A percentile compares a stretch with the other conserved stretches of the same genome.
phyloP scores from a whole-genome alignment of 495 filamentous ascomycete genomes.

The Penicillium tannophilum region DNA sequence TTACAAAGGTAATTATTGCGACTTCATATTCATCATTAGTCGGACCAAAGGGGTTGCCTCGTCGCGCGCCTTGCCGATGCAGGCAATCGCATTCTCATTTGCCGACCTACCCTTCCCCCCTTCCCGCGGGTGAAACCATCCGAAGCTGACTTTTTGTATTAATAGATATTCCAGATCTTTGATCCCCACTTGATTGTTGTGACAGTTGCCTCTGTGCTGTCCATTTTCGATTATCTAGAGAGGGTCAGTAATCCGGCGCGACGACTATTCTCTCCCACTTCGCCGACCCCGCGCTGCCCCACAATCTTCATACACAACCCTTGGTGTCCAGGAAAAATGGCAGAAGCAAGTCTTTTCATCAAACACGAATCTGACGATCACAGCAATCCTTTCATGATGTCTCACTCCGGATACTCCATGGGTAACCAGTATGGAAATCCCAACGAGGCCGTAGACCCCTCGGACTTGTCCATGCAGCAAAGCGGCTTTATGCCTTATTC shows the following conservation, averaged over 20 bases:
- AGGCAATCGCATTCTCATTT: conserved; percentile 14
- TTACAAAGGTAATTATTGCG: conserved; percentile 16
- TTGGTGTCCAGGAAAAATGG: conserved; percentile 29
- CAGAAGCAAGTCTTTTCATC: conserved; percentile 64
- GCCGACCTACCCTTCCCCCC: conserved; percentile 8
- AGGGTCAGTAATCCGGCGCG: conserved; percentile 29
- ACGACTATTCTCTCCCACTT: conserved; percentile 23
- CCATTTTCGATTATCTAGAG: conserved; percentile 18
- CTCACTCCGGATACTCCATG: conserved; percentile 63
- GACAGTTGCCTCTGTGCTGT: conserved; percentile 14
- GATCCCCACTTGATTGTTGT: conserved; percentile 10
- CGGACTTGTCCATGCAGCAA: conserved; percentile 74
- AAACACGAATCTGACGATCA: conserved; percentile 77
- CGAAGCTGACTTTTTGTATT: conserved; percentile 13
- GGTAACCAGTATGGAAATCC: conserved; percentile 67
- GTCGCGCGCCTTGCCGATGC: conserved; percentile 12
- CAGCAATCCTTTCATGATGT: conserved; percentile 55
- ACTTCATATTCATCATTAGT: conserved; percentile 1
- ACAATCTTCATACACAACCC: conserved; percentile 9
- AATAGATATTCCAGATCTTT: conserved; percentile 12
- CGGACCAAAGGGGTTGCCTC: conserved; percentile 17
- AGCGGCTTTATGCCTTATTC: conserved; percentile 53
- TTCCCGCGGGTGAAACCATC: conserved; percentile 6
- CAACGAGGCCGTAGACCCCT: conserved; percentile 76
- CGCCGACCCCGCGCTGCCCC: conserved; percentile 20